Evolutionary conservation across 192 early-diverging fungal species (phyloP).

Genomic region (Podila minutissima): DNA sequence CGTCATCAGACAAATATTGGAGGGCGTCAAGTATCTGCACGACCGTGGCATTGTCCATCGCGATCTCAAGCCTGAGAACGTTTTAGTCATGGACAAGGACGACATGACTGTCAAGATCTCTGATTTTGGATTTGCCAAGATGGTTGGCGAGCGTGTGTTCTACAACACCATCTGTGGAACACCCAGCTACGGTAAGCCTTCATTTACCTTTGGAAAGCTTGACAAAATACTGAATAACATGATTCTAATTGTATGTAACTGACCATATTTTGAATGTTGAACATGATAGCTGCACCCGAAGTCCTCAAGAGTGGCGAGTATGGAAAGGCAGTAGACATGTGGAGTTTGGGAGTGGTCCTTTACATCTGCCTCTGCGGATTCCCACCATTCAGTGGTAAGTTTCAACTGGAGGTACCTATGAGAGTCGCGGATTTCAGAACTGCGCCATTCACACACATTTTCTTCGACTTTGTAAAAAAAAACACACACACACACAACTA

Average conservation of each 20-base stretch:
- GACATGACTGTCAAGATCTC: constrained; percentile 84
- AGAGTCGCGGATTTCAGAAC: not conserved
- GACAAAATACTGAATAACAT: not conserved
- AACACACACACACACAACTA: constrained; percentile 3
- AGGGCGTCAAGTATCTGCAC: constrained; percentile 89
- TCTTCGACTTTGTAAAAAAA: no score
- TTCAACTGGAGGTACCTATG: no score
- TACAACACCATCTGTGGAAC: constrained; percentile 90
- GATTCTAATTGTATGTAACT: not conserved
- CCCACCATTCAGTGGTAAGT: constrained; percentile 82
- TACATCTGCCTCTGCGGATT: constrained; percentile 92
- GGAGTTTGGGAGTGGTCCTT: constrained; percentile 95
- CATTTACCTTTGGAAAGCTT: constrained; percentile 1
- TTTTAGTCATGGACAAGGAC: constrained; percentile 62
- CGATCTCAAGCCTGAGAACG: constrained; percentile 92
- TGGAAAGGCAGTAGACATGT: constrained; percentile 86
- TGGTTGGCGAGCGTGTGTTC: constrained; percentile 62
- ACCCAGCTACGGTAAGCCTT: constrained; percentile 72
- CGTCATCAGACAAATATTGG: constrained; percentile 82
- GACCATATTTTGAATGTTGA: not conserved
- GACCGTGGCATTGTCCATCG: constrained; percentile 88
- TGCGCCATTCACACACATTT: constrained; percentile 10
- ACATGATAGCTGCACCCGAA: constrained; percentile 84
- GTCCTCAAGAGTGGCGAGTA: constrained; percentile 79
- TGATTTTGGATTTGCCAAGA: constrained; percentile 94